Evolutionary conservation across 768 basidiomycete genomes (phyloP), one percentile per base, ranked within the genome.

Genomic region (Ramaria rubella): DNA sequence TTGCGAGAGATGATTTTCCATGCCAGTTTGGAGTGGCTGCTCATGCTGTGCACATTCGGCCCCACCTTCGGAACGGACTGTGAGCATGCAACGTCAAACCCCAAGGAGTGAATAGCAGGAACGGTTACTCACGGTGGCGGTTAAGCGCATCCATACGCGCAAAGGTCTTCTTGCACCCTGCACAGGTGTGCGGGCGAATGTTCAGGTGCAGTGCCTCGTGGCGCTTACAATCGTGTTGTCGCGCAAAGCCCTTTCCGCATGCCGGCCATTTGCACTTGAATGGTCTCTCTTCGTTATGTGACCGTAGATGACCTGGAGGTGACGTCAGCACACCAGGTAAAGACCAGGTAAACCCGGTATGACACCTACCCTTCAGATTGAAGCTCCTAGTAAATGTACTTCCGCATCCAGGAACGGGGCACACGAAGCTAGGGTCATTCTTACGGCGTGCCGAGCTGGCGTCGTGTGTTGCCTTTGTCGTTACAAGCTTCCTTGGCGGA

Each of bases 261-360:
- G 91, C 93, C 1, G 91, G 90, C 85, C 92, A 95, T 64, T 89
- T 86, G 73, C 94, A 97, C 69, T 87, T 82, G 77, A 93, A 97
- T 30, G 94, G 94, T 60, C 92, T 86, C 70, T 95, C 92, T 69
- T 94, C 94, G 59, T 89, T 93, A 64, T 96, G 94, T 14, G 90
- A 92, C 40, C 94, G 87, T 63, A 96, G 77, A 66, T 97, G 94
- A n/a, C 94, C 86, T 88, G 61, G 57, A 56, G 27, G 11, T 6
- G 38, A 29, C 8, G 54, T 12, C 19, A 40, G 30, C 45, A 11
- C 5, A 52, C 58, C 38, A 61, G 54, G 1, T 33, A 31, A 36
- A 24, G 30, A 21, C 14, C 24, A 29, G 27, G 8, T 50, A 53
- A 40, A 43, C 51, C 58, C 56, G 38, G 52, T 17, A 59, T 60